Evolutionary conservation across 805 yeast species (phyloP).

Genomic region (Lipomyces kockii): DNA sequence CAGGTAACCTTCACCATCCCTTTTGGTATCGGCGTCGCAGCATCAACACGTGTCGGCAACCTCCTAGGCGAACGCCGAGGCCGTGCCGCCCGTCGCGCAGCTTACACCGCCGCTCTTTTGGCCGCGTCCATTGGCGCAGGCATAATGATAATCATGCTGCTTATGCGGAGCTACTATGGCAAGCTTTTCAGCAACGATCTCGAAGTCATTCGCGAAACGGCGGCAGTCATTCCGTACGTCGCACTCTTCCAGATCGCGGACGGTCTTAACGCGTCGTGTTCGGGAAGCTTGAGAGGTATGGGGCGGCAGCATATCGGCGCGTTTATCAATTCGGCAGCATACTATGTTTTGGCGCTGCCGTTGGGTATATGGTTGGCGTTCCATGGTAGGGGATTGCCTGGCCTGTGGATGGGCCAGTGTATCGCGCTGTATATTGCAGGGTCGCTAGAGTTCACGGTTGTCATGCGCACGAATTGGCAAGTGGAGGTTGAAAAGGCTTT

Average conservation of each 20-base stretch:
- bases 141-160: slow-evolving; percentile 48
- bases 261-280: slow-evolving; percentile 70
- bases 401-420: slow-evolving; percentile 79
- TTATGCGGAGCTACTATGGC: slow-evolving; percentile 58
- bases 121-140: slow-evolving; percentile 44
- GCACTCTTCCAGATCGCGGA: slow-evolving; percentile 71
- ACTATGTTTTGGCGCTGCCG: slow-evolving; percentile 74
- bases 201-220: slow-evolving; percentile 59
- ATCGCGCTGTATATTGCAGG: slow-evolving; percentile 38
- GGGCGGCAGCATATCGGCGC: slow-evolving; percentile 80
- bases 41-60: slow-evolving; percentile 61
- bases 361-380: slow-evolving; percentile 64
- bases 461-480: slow-evolving; percentile 37
- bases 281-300: slow-evolving; percentile 75
- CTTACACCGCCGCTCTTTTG: slow-evolving; percentile 49
- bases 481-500: slow-evolving; percentile 37
- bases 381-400: slow-evolving; percentile 55
- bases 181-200: slow-evolving; percentile 64
- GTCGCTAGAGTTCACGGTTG: slow-evolving; percentile 32
- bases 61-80: slow-evolving; percentile 52
- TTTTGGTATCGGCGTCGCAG: slow-evolving; percentile 62
- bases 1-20: slow-evolving; percentile 60
- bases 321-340: slow-evolving; percentile 65
- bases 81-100: slow-evolving; percentile 50
- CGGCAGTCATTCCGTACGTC: slow-evolving; percentile 63